A percentile compares a stretch with the other conserved stretches of the same genome.
Conservation (phyloP, 805 yeast genomes). For the Komagataella pseudopastoris region DNA sequence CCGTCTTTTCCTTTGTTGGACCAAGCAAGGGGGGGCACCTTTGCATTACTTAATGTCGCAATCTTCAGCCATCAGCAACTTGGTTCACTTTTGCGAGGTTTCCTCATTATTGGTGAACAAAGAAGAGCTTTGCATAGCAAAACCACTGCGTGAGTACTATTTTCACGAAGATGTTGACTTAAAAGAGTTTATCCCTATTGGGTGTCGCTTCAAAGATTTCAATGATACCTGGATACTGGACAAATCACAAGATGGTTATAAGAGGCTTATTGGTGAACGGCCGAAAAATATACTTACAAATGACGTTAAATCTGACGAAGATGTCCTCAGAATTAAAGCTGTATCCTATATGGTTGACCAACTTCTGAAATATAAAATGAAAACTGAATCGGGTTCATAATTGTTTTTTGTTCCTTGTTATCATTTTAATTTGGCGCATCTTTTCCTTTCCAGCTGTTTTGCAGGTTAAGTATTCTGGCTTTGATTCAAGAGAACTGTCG, state of each 20-base stretch:
- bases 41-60: conserved; percentile 11
- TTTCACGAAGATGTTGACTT: conserved; percentile 54
- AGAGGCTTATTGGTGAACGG: conserved; percentile 19
- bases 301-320: conserved; percentile 14
- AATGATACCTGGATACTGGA: conserved; percentile 30
- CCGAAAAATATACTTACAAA: conserved; percentile 5
- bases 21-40: conserved; percentile 33
- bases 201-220: conserved; percentile 43
- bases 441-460: conserved; percentile 26
- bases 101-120: background rate
- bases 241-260: conserved; percentile 10
- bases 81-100: conserved; percentile 2
- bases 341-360: conserved; percentile 18
- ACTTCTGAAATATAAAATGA: conserved; percentile 6
- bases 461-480: conserved; percentile 43
- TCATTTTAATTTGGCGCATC: conserved; percentile 33
- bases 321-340: conserved; percentile 18
- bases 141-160: conserved; percentile 37
- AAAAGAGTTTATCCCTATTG: conserved; percentile 46
- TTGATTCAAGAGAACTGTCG: conserved; percentile 33
- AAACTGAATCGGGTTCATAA: conserved; percentile 3
- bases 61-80: background rate
- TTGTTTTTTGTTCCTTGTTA: conserved; percentile 25
- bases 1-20: conserved; percentile 44
- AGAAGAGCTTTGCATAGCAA: background rate